Conservation (phyloP, 352 stramenopile species). For the Phytophthora ohioensis region DNA sequence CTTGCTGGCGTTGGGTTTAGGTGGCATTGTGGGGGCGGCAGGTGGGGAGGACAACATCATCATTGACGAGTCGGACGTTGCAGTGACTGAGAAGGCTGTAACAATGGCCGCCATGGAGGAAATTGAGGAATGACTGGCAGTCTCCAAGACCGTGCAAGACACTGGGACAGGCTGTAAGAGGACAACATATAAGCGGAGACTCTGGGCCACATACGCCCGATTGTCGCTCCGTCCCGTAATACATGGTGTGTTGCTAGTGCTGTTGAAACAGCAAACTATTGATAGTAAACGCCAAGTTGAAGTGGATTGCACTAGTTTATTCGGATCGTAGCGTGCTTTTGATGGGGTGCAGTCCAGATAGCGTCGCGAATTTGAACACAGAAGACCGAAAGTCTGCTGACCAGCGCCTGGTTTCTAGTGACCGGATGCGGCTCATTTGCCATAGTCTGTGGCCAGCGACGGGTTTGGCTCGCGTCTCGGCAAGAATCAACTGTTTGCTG, state of each 20-base stretch:
- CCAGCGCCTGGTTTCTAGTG: slow-evolving; percentile 36
- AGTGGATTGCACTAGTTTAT: slow-evolving; percentile 21
- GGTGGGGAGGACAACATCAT: slow-evolving; percentile 26
- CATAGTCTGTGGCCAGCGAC: slow-evolving; percentile 35
- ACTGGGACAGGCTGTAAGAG: slow-evolving; percentile 29
- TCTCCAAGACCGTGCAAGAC: slow-evolving; percentile 6
- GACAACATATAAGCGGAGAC: slow-evolving; percentile 33
- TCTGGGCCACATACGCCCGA: slow-evolving; percentile 28
- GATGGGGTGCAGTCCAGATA: slow-evolving; percentile 41
- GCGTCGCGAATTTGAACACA: slow-evolving; percentile 33
- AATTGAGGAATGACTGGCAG: slow-evolving; percentile 38
- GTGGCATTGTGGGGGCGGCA: slow-evolving; percentile 1
- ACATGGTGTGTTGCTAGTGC: slow-evolving; percentile 2
- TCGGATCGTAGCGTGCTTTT: slow-evolving; percentile 4
- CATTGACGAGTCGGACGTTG: slow-evolving; percentile 4
- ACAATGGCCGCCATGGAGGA: slow-evolving; percentile 27
- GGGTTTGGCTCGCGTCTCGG: slow-evolving; percentile 9
- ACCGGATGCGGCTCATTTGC: slow-evolving; percentile 39
- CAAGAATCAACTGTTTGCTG: slow-evolving; percentile 26
- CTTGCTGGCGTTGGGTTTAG: slow-evolving; percentile 14
- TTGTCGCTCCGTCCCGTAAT: slow-evolving; percentile 20
- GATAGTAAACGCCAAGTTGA: slow-evolving; percentile 18
- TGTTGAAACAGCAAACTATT: not conserved
- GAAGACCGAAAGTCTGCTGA: slow-evolving; percentile 32
- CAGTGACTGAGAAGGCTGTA: slow-evolving; percentile 15